These are phyloP conservation scores for Emmonsiellopsis sp. DNA, from an alignment of 2,329 filamentous ascomycete species.

Conservation along the genomic window DNA sequence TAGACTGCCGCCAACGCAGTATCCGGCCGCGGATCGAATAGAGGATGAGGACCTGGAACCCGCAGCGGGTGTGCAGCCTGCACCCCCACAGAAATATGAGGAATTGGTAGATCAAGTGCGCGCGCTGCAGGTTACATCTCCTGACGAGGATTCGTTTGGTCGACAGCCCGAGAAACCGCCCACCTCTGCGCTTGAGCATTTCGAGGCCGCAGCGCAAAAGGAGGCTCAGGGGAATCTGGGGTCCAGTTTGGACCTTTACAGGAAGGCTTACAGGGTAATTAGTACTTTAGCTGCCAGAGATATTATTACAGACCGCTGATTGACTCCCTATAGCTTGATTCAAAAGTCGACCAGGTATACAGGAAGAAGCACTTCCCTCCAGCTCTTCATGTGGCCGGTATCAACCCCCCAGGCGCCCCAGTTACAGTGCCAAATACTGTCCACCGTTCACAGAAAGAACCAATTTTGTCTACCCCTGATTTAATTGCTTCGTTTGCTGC, in stretches of 20 bases:
- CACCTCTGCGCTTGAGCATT: conserved; percentile 77
- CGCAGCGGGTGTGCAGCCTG: conserved; percentile 6
- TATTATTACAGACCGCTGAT: background rate
- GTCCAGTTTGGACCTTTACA: conserved; percentile 79
- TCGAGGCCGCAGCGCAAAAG: conserved; percentile 82
- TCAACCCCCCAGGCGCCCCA: conserved; percentile 42
- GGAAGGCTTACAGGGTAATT: conserved; percentile 76
- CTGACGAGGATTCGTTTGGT: conserved; percentile 33
- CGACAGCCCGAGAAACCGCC: conserved; percentile 41
- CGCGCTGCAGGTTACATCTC: conserved; percentile 23
- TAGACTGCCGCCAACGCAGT: conserved; percentile 32
- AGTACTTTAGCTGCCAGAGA: background rate
- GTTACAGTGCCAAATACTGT: conserved; percentile 45
- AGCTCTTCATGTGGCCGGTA: conserved; percentile 40
- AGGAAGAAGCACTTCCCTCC: conserved; percentile 84
- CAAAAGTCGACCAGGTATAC: conserved; percentile 74
- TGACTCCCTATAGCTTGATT: conserved; percentile 60
- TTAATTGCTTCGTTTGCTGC: conserved; percentile 68
- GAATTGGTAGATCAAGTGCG: conserved; percentile 29
- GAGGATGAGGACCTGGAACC: conserved; percentile 29
- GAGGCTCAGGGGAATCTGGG: conserved; percentile 78
- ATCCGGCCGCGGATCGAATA: conserved; percentile 25
- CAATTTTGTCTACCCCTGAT: conserved; percentile 48
- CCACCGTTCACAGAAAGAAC: conserved; percentile 48
- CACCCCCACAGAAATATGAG: conserved; percentile 17